Evolutionary conservation across 2,329 filamentous ascomycete species (phyloP).

Genomic region (Dactylellina parvicollis): DNA sequence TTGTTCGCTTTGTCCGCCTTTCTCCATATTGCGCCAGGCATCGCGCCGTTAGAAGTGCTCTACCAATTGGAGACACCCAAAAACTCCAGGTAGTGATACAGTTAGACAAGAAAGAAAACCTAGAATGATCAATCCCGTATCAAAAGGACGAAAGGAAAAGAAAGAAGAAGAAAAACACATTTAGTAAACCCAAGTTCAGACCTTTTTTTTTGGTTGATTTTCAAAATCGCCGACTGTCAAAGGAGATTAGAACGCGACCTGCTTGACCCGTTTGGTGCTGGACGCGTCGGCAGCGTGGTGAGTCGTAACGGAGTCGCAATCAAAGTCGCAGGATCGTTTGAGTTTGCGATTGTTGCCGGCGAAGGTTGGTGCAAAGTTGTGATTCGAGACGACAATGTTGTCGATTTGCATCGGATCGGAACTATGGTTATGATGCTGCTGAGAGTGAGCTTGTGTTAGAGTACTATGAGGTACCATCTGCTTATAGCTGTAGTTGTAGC

Average conservation of each 20-base stretch:
- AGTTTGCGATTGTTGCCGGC: constrained; percentile 33
- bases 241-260: constrained; percentile 45
- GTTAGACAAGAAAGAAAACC: constrained; percentile 23
- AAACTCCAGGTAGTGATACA: constrained; percentile 40
- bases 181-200: constrained; percentile 35
- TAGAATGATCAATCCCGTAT: constrained; percentile 25
- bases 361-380: constrained; percentile 12
- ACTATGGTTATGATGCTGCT: constrained; percentile 30
- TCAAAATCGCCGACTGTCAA: background rate
- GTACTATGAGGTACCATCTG: constrained; percentile 29
- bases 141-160: constrained; percentile 7
- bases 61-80: constrained; percentile 50
- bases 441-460: constrained; percentile 49
- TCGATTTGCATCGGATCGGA: constrained; percentile 53
- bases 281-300: constrained; percentile 43
- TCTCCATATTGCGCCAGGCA: constrained; percentile 23
- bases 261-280: constrained; percentile 47
- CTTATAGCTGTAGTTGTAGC: constrained; percentile 39
- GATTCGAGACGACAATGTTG: constrained; percentile 23
- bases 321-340: constrained; percentile 53
- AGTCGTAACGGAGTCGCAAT: constrained; percentile 38
- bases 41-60: constrained; percentile 14
- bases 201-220: constrained; percentile 22
- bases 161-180: constrained; percentile 2
- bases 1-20: background rate